Evolutionary conservation across 2,329 filamentous ascomycete species (phyloP).

Genomic region (Pseudocercospora fuligena): DNA sequence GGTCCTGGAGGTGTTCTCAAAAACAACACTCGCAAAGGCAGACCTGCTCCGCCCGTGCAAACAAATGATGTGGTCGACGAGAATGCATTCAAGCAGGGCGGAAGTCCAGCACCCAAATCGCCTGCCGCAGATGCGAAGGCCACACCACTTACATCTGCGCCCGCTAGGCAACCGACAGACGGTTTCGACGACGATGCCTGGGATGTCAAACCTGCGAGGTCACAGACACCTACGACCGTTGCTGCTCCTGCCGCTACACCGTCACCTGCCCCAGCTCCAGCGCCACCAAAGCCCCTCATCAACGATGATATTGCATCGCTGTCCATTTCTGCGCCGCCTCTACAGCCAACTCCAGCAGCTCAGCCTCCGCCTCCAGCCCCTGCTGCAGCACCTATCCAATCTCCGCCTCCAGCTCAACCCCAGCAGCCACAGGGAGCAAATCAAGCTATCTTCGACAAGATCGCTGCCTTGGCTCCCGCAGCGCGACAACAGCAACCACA

Average conservation of each 20-base stretch:
- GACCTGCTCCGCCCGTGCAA: constrained; percentile 84
- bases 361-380: constrained; percentile 49
- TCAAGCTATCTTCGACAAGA: constrained; percentile 57
- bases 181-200: constrained; percentile 97
- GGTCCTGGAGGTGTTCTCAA: constrained; percentile 87
- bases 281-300: constrained; percentile 56
- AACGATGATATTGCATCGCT: constrained; percentile 74
- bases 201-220: constrained; percentile 85
- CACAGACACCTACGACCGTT: constrained; percentile 47
- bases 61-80: constrained; percentile 85
- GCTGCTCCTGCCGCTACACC: constrained; percentile 40
- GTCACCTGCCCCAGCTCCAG: constrained; percentile 41
- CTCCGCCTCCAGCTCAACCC: constrained; percentile 47
- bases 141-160: constrained; percentile 55
- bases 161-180: constrained; percentile 51
- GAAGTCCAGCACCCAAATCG: constrained; percentile 49
- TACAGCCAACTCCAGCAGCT: constrained; percentile 60
- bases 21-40: constrained; percentile 92
- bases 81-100: constrained; percentile 76
- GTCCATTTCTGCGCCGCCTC: constrained; percentile 64
- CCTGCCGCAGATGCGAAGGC: constrained; percentile 50
- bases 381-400: constrained; percentile 12
- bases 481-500: constrained; percentile 36
- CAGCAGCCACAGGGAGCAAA: constrained; percentile 48
- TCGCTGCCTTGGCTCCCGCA: constrained; percentile 44